Base-by-base conservation (phyloP, 371 early-diverging fungal genomes). In the Antonospora locustae region DNA sequence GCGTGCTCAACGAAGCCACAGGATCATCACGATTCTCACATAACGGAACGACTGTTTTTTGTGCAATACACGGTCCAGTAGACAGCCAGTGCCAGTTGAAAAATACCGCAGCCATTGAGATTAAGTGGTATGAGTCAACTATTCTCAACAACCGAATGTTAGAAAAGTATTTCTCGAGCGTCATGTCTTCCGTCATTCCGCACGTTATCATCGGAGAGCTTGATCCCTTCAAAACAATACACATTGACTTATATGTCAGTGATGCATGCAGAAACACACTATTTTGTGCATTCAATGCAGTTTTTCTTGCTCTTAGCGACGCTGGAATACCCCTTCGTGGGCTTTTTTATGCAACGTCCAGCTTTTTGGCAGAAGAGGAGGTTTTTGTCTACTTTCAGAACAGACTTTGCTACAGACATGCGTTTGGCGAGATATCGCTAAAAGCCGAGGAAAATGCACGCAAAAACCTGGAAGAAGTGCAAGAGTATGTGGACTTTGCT, bases 281-380 rank as follows among this genome's bases (percentile, higher is more conserved):
- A 24, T 50, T 25, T 28, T 63, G 63, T 55, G 55, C 56, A 29
- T 36, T 63, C 11, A 66, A 66, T 54, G 28, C 58, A 11, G 19
- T 43, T 1, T 28, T 66, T 19, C 14, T 62, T 4, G 62, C 57
- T 2, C 30, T 53, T 9, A 12, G 50, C 2, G 53, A 61, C 19
- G 51, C 29, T 22, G 67, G 67, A 5, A 50, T 66, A 27, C 67
- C 67, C 23, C 46, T 66, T 2, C 50, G 22, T 34, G 19, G 30
- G 0, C 14, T 57, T 25, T 53, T 61, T 30, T 58, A 58, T 47
- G 63, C 62, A 6, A 44, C 29, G 25, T 32, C 55, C 4, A 19
- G 37, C 2, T 45, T 43, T 56, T 12, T 4, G 19, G 4, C 43
- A 23, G 50, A 63, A 34, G 63, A 63, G 17, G 55, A 52, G 17